Percentiles rank a stretch among this genome's conserved stretches.
phyloP scores from a whole-genome alignment of 208 protist genomes.

The Crithidia thermophila region DNA sequence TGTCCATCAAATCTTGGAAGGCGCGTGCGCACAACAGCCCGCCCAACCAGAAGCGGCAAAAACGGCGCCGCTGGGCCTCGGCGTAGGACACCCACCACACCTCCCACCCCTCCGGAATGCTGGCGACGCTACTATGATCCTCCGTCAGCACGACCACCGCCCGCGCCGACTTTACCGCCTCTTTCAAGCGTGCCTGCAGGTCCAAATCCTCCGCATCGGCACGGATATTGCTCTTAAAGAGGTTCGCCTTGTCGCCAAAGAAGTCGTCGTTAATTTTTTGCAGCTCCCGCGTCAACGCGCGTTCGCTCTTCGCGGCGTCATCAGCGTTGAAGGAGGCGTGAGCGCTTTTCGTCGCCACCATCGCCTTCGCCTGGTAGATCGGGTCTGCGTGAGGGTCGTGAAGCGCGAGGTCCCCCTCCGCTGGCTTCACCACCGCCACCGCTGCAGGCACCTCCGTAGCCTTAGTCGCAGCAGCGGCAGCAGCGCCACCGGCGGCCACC shows the following conservation, averaged over 20 bases:
- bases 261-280: conserved; percentile 40
- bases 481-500: not conserved
- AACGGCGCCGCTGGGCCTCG: conserved; percentile 50
- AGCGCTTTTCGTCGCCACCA: conserved; percentile 7
- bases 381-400: not conserved
- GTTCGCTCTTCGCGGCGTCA: conserved; percentile 36
- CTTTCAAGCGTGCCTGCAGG: conserved; percentile 24
- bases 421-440: conserved; percentile 15
- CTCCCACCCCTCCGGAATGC: conserved; percentile 52
- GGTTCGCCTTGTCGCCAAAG: conserved; percentile 12
- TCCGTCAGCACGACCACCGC: conserved; percentile 31
- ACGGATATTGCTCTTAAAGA: conserved; percentile 17
- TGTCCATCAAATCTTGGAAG: conserved; percentile 77
- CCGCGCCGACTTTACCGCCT: conserved; percentile 26
- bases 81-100: conserved; percentile 75
- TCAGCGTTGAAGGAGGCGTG: conserved; percentile 27
- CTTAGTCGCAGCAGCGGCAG: not conserved
- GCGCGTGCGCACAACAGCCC: conserved; percentile 44
- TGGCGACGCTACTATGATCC: conserved; percentile 12
- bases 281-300: conserved; percentile 18
- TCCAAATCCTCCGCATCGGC: conserved; percentile 1
- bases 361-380: conserved; percentile 2
- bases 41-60: conserved; percentile 71
- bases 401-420: not conserved
- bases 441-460: not conserved